Evolutionary conservation across 2,329 filamentous ascomycete species (phyloP).

Genomic region (Alternaria arbusti): DNA sequence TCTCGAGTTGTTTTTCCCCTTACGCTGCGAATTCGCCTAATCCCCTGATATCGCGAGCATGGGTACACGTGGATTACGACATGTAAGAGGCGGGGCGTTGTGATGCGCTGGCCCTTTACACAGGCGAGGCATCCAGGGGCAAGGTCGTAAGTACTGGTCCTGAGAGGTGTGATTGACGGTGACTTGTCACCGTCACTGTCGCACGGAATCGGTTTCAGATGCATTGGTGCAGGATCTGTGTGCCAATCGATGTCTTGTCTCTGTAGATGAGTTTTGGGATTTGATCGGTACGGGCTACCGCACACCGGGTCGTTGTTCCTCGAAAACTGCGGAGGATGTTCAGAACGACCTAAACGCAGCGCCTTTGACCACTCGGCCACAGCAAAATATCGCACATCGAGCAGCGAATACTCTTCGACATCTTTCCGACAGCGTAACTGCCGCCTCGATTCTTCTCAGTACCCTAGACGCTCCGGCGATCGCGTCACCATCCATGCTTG

Average conservation of each 20-base stretch:
- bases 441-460: neutral
- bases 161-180: neutral
- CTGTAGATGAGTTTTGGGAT: neutral
- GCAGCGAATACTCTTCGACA: neutral
- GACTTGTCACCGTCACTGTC: neutral
- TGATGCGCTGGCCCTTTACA: neutral
- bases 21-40: neutral
- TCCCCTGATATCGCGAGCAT: neutral
- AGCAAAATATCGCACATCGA: neutral
- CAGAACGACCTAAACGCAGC: constrained; percentile 36
- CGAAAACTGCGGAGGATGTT: constrained; percentile 28
- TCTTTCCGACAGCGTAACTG: neutral
- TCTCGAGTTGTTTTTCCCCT: neutral
- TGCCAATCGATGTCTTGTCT: neutral
- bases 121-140: neutral
- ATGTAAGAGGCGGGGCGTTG: neutral
- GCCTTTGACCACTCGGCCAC: constrained; percentile 32
- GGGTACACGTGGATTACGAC: neutral
- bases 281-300: neutral
- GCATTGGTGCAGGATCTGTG: neutral
- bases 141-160: neutral
- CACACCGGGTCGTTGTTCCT: neutral
- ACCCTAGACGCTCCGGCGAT: neutral
- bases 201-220: neutral
- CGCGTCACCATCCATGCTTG: neutral